Base-by-base conservation (phyloP, 352 stramenopile species). In the Peronospora destructor region DNA sequence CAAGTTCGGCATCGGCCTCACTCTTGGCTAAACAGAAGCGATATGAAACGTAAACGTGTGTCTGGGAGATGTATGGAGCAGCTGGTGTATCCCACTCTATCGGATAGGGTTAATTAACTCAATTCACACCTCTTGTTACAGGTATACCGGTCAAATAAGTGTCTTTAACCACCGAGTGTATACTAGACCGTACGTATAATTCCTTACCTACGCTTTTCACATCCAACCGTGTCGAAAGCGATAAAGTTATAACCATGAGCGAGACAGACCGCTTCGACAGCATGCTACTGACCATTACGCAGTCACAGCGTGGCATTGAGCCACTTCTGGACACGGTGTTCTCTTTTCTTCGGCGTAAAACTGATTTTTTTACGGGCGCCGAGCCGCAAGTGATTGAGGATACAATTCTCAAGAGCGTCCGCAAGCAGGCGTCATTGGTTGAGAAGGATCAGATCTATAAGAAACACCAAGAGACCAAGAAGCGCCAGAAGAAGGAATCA, bases 301-400 rank as follows among this genome's bases (percentile, higher is more conserved):
- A 98, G 73, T 92, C 96, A 58, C 84, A 96, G 55, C 73, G 79
- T 35, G 96, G 96, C 37, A 99, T 99, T 63, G 97, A 99, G 70
- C 95, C 95, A 16, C 73, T 99, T 29, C 85, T 99, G 61, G 91
- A 98, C 56, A 98, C 91, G 1, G 85, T 99, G 17, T 99, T 99
- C 68, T 98, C 92, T 1, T 98, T 99, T 64, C 67, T 99, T 52
- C 83, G 96, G 17, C 93, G 96, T 45, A 99, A 99, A 73, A 99
- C 96, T 13, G 97, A 99, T 76, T 99, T 99, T 61, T 99, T 98
- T 68, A 76, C 91, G 6, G 96, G 95, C 8, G 93, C 91, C 39
- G 54, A 64, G n/a, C 55, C 79, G 14, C 61, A 81, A 32, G 50
- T 84, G 48, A 64, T 94, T 34, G 85, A 96, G 58, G 61, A 84